Percentiles rank a stretch among this genome's conserved stretches.
phyloP scores from a whole-genome alignment of 176 grass and related monocot genomes.

The Rhynchospora pubera region DNA sequence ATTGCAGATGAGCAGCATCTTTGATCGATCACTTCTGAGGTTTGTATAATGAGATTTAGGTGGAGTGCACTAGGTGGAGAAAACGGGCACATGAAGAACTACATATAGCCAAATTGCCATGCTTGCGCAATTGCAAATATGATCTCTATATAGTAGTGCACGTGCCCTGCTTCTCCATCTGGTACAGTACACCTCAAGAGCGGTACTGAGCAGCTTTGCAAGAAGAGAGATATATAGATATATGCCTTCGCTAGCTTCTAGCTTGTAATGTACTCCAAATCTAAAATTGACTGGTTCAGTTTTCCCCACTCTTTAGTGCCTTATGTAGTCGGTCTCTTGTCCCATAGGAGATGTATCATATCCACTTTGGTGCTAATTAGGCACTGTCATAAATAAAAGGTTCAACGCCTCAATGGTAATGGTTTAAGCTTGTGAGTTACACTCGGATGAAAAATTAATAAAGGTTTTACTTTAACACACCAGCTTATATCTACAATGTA shows the following conservation, averaged over 20 bases:
- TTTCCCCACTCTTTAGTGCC: not conserved
- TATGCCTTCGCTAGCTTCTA: not conserved
- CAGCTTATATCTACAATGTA: not conserved
- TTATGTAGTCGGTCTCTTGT: not conserved
- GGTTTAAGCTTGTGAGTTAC: not conserved
- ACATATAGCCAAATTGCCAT: not conserved
- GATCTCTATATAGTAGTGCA: constrained; percentile 22
- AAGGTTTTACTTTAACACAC: not conserved
- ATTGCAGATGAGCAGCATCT: not conserved
- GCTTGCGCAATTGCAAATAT: not conserved
- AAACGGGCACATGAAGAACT: constrained; percentile 29
- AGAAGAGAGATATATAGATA: not conserved
- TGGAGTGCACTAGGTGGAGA: constrained; percentile 30
- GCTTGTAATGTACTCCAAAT: not conserved
- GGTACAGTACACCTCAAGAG: constrained; percentile 18
- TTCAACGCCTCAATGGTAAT: not conserved
- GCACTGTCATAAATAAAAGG: not conserved
- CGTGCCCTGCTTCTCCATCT: constrained; percentile 48
- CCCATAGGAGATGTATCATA: not conserved
- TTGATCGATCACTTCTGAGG: not conserved
- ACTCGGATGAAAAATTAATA: not conserved
- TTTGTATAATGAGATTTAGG: constrained; percentile 2
- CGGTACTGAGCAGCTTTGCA: not conserved
- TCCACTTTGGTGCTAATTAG: not conserved
- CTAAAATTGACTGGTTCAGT: not conserved